Base-by-base conservation (phyloP, 441 rosid genomes). In the Flueggea neowawraea region DNA sequence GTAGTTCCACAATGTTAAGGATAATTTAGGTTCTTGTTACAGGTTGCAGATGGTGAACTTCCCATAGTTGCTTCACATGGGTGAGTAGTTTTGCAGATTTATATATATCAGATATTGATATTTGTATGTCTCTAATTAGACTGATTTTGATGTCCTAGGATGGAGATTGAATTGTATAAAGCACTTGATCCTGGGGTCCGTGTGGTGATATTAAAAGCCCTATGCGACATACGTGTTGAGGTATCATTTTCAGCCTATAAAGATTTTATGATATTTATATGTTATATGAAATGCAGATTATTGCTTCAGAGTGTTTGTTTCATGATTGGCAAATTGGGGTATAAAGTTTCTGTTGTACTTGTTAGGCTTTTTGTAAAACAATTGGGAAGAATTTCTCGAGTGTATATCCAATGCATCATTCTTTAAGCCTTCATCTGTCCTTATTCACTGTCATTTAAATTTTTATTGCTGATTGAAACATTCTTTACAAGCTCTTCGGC, bases 141-240 rank as follows among this genome's bases (percentile, higher is more conserved):
- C 45, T 69, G 44, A 60, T 68, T 45, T 63, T 71, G 58, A 64
- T 64, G 62, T 75, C 22, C 58, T 69, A 95, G 98, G 83, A 70
- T 71, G 75, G 99, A 95, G 82, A 60, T 80, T 77, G 96, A 90
- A 72, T 66, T 49, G 43, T 95, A 95, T 77, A 91, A 77, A 72
- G 72, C 85, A 50, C 95, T 95, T 73, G 99, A 95, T 76, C 97
- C 99, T 55, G 85, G 89, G 59, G 82, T 85, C 66, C 98, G 99
- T 57, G 94, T 92, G 76, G 90, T 90, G 81, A 95, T 95, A 67
- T 73, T 95, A 83, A 95, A 90, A 84, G 99, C 98, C 10, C 70
- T 91, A 16, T 95, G 98, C 60, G 99, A 95, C 78, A 95, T 95
- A 61, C 97, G 99, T 69, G 98, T 87, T 63, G 99, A 95, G 99